These are phyloP conservation scores for Gelatoporia subvermispora DNA, from an alignment of 768 basidiomycete species.

Conservation along the genomic window DNA sequence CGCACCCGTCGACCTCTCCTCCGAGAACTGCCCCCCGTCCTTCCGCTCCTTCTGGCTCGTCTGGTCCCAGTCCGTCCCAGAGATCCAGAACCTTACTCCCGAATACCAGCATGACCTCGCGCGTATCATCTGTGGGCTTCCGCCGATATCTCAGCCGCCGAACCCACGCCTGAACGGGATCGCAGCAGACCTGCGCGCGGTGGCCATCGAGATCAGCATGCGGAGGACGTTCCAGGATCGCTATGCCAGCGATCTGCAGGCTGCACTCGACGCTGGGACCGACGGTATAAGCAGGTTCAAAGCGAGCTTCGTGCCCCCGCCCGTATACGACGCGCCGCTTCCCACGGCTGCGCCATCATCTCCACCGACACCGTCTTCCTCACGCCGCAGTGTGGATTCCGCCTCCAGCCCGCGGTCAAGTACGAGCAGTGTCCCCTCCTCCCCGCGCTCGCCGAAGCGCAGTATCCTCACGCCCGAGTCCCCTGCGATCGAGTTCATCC, in stretches of 20 bases:
- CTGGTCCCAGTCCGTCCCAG: conserved; percentile 64
- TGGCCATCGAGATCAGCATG: conserved; percentile 85
- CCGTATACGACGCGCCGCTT: conserved; percentile 43
- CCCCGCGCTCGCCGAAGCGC: conserved; percentile 17
- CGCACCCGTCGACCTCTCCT: conserved; percentile 55
- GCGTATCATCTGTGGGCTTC: conserved; percentile 66
- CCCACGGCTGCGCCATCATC: conserved; percentile 19
- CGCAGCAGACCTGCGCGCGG: conserved; percentile 76
- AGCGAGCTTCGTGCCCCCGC: conserved; percentile 69
- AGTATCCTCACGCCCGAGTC: conserved; percentile 33
- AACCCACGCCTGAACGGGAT: conserved; percentile 49
- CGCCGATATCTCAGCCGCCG: conserved; percentile 35
- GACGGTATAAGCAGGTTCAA: conserved; percentile 31
- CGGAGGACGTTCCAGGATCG: conserved; percentile 79
- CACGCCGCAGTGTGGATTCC: conserved; percentile 9
- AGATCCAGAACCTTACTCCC: conserved; percentile 56
- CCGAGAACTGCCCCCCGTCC: conserved; percentile 60
- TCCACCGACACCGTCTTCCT: conserved; percentile 5
- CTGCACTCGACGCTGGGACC: conserved; percentile 64
- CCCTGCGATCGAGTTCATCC: conserved; percentile 71
- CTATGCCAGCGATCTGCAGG: conserved; percentile 71
- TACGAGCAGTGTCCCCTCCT: conserved; percentile 19
- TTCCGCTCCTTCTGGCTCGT: conserved; percentile 69
- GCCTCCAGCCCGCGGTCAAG: conserved; percentile 17
- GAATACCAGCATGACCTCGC: conserved; percentile 80